phyloP scores from a whole-genome alignment of 129 eudicot genomes.

The Flaveria brownii region DNA sequence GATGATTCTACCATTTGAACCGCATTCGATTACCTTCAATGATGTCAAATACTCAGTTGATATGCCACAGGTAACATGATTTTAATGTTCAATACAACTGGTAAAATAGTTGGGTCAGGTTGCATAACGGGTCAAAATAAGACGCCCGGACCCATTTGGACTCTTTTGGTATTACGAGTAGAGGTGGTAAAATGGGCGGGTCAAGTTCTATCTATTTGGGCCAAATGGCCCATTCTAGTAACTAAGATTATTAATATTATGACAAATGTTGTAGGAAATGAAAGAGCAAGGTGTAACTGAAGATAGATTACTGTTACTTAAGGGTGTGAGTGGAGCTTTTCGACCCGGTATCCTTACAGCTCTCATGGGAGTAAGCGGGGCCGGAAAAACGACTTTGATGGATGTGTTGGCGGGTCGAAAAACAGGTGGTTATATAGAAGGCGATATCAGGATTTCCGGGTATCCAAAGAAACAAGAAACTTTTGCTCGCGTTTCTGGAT shows the following conservation, averaged over 20 bases:
- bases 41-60: constrained; percentile 80
- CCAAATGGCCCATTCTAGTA: too few species aligned
- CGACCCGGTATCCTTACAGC: constrained; percentile 90
- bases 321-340: constrained; percentile 80
- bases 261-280: constrained; percentile 61
- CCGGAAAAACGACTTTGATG: constrained; percentile 93
- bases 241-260: too few species aligned
- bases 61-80: constrained; percentile 71
- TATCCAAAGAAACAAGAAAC: constrained; percentile 87
- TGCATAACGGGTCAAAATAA: neutral
- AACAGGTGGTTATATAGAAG: constrained; percentile 85
- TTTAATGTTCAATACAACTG: neutral
- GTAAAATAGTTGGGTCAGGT: neutral
- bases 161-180: too few species aligned
- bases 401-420: constrained; percentile 90
- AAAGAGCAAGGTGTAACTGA: constrained; percentile 64
- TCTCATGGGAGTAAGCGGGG: constrained; percentile 95
- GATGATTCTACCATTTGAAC: constrained; percentile 92
- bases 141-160: neutral
- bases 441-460: constrained; percentile 67
- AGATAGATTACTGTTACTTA: constrained; percentile 66
- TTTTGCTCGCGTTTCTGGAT: constrained; percentile 84
- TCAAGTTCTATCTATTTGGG: neutral
- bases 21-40: constrained; percentile 76
- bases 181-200: neutral